phyloP scores from a whole-genome alignment of 2,329 filamentous ascomycete genomes.

The Ampelomyces quisqualis region DNA sequence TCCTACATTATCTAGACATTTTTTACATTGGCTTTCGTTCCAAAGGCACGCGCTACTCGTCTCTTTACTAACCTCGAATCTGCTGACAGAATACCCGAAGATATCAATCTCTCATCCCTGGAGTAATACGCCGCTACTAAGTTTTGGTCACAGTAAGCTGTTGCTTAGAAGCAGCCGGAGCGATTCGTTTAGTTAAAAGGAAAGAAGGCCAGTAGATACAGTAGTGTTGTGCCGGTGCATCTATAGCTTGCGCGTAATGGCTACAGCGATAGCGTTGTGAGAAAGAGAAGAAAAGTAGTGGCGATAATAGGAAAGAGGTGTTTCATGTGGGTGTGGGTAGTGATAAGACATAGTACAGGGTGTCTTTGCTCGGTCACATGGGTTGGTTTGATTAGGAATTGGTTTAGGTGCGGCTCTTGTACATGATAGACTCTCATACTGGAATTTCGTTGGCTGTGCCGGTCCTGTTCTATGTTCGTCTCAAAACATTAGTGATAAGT shows the following conservation, averaged over 20 bases:
- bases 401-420: too few relatives aligned
- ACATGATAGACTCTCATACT: too few relatives aligned
- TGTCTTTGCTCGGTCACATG: background rate
- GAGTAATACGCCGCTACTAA: slow-evolving; percentile 42
- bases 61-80: slow-evolving; percentile 36
- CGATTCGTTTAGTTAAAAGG: slow-evolving; percentile 51
- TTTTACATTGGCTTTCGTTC: slow-evolving; percentile 52
- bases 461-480: too few relatives aligned
- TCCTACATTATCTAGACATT: slow-evolving; percentile 52
- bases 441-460: too few relatives aligned
- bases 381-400: too few relatives aligned
- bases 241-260: slow-evolving; percentile 15
- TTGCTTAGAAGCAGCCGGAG: slow-evolving; percentile 47
- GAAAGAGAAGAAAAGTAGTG: slow-evolving; percentile 3
- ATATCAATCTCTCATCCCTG: slow-evolving; percentile 33
- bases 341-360: background rate
- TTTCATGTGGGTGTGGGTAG: background rate
- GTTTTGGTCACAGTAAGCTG: slow-evolving; percentile 52
- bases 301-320: slow-evolving; percentile 2
- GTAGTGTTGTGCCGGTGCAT: slow-evolving; percentile 21
- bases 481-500: too few relatives aligned
- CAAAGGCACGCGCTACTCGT: slow-evolving; percentile 31
- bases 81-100: slow-evolving; percentile 33
- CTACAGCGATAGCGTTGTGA: slow-evolving; percentile 2
- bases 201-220: slow-evolving; percentile 22